Evolutionary conservation across 192 early-diverging fungal species (phyloP), one percentile per base, ranked within the genome.

Genomic region (Coemansia sp.): DNA sequence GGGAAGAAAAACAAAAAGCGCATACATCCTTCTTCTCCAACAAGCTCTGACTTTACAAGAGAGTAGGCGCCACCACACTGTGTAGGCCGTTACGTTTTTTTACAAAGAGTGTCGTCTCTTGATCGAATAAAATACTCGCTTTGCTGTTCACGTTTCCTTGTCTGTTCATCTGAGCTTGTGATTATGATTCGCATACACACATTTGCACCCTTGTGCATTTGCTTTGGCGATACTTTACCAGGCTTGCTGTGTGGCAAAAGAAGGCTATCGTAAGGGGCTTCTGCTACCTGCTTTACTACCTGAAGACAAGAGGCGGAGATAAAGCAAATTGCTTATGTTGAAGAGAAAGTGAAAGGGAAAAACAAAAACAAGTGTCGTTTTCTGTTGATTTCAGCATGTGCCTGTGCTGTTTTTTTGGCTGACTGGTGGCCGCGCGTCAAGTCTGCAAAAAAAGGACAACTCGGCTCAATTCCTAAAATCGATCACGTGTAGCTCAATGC

Each of bases 321-420:
- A 48, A 48, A 25, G 45, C n/a, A 20, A 25, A 20, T 8, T 48
- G 45, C 20, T 48, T 48, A 25, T 23, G 45, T 23, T 48, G 45
- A 48, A 22, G 20, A 41, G n/a, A 58, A 58, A 58, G 19, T 8
- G 28, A 29, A 17, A 44, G 45, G 11, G 29, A 59, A 30, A 45
- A 30, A 42, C 6, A 48, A 25, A 25, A 48, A 48, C 13, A 40
- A 40, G 38, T 41, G 38, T 13, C 15, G 17, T 41, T 41, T 41
- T 36, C 13, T 36, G 34, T 36, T 36, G 34, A 36, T 41, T 41
- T 41, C 4, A n/a, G n/a, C n/a, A n/a, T n/a, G n/a, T n/a, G n/a
- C n/a, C n/a, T n/a, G n/a, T n/a, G n/a, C n/a, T n/a, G n/a, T n/a
- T n/a, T n/a, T n/a, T n/a, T n/a, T n/a, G n/a, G n/a, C n/a, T n/a